A percentile compares a stretch with the other conserved stretches of the same genome.
These are phyloP conservation scores for Starmera pachycereana DNA, from an alignment of 805 yeast species.

Conservation along the genomic window DNA sequence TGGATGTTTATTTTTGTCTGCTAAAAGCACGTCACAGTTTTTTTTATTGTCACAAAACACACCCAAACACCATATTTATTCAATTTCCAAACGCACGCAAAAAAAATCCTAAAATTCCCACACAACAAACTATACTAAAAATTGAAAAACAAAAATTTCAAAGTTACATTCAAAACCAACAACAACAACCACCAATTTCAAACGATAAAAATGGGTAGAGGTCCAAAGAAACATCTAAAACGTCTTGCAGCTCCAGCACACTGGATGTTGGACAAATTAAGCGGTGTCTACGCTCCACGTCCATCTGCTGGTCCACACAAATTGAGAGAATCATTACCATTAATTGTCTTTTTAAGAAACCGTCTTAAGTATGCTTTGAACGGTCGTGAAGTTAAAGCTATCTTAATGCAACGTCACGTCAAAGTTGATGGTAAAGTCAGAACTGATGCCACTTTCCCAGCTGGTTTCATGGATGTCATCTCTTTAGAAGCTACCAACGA, in stretches of 20 bases:
- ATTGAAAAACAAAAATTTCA: neutral
- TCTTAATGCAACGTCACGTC: slow-evolving; percentile 96
- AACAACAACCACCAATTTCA: neutral
- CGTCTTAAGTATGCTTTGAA: slow-evolving; percentile 97
- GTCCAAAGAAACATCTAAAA: slow-evolving; percentile 90
- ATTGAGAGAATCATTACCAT: slow-evolving; percentile 95
- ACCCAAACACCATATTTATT: too few species aligned
- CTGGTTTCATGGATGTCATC: slow-evolving; percentile 99
- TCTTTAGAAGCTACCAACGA: slow-evolving; percentile 96
- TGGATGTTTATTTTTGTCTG: too few species aligned
- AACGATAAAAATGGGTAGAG: slow-evolving; percentile 12
- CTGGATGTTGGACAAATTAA: slow-evolving; percentile 99
- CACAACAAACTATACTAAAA: neutral
- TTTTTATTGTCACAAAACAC: too few species aligned
- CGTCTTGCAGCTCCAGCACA: slow-evolving; percentile 99
- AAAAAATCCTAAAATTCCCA: neutral
- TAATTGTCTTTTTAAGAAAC: slow-evolving; percentile 95
- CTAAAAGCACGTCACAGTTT: too few species aligned
- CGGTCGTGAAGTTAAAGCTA: slow-evolving; percentile 98
- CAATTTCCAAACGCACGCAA: neutral
- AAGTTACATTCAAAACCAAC: neutral
- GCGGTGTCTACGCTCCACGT: slow-evolving; percentile 99
- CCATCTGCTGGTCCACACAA: slow-evolving; percentile 99
- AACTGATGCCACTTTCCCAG: slow-evolving; percentile 98
- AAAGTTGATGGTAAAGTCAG: slow-evolving; percentile 99